Evolutionary conservation across 2,329 filamentous ascomycete species (phyloP).

Genomic region (Arthrobotrys megalospora): DNA sequence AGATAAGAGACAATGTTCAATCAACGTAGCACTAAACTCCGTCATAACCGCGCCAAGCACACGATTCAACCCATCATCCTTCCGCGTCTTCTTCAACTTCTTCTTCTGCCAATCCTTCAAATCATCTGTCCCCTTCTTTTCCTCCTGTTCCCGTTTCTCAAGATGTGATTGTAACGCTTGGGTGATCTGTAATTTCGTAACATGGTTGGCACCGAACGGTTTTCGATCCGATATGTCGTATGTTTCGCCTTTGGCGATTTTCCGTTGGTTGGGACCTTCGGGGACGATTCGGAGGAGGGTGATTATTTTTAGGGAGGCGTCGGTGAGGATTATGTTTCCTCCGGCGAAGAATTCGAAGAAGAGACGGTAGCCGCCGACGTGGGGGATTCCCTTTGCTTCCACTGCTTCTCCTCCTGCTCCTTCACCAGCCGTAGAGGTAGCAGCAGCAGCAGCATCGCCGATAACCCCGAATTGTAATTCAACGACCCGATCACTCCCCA

Average conservation of each 20-base stretch:
- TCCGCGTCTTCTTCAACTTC: conserved; percentile 82
- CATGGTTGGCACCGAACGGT: conserved; percentile 3
- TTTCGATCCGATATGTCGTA: conserved; percentile 75
- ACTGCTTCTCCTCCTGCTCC: neutral
- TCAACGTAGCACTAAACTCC: conserved; percentile 87
- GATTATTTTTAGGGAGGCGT: conserved; percentile 85
- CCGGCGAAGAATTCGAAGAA: conserved; percentile 97
- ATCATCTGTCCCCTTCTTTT: conserved; percentile 62
- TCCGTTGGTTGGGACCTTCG: conserved; percentile 84
- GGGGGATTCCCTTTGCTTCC: conserved; percentile 32
- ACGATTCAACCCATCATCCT: conserved; percentile 82
- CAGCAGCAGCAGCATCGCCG: neutral
- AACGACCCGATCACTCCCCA: conserved; percentile 93
- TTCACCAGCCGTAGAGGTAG: neutral
- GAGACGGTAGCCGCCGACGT: conserved; percentile 85
- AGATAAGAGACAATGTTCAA: conserved; percentile 85
- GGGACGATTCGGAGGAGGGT: conserved; percentile 82
- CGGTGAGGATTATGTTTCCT: conserved; percentile 94
- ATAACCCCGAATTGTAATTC: conserved; percentile 84
- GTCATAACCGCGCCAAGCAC: conserved; percentile 86
- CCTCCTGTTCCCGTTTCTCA: conserved; percentile 67
- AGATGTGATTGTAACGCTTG: conserved; percentile 77
- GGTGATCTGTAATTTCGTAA: conserved; percentile 79
- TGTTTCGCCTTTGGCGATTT: conserved; percentile 80
- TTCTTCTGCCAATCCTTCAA: conserved; percentile 69